Evolutionary conservation across 768 basidiomycete genomes (phyloP).

Genomic region (Amanita polypyramis): DNA sequence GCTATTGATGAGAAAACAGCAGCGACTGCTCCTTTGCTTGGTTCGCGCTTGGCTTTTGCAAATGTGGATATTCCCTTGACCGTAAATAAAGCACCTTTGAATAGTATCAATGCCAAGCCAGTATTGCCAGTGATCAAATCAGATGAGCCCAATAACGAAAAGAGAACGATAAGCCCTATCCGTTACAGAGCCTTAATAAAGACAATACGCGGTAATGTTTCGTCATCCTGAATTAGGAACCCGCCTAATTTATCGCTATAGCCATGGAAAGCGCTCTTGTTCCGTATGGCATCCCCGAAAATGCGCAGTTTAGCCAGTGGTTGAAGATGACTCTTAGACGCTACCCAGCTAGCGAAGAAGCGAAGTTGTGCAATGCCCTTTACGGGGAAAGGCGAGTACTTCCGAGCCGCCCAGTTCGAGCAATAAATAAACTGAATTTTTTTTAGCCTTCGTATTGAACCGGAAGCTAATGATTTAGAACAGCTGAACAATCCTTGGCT

Average conservation of each 20-base stretch:
- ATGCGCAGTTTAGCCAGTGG: slow-evolving; percentile 29
- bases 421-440: not conserved
- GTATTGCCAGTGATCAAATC: not conserved
- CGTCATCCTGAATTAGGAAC: not conserved
- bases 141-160: slow-evolving; percentile 8
- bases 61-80: not conserved
- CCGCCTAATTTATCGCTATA: not conserved
- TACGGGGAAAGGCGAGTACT: not conserved
- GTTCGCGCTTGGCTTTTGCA: slow-evolving; percentile 12
- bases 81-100: not conserved
- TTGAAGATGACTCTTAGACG: slow-evolving; percentile 16
- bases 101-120: not conserved
- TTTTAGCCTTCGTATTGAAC: not conserved
- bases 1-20: slow-evolving; percentile 14
- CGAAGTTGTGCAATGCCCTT: not conserved
- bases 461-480: not conserved
- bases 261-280: slow-evolving; percentile 38
- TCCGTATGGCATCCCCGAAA: slow-evolving; percentile 26
- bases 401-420: not conserved
- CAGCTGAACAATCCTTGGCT: not conserved
- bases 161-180: slow-evolving; percentile 25
- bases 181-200: slow-evolving; percentile 27
- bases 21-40: slow-evolving; percentile 25
- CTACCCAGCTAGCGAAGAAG: not conserved
- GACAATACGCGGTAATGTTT: slow-evolving; percentile 28